Evolutionary conservation across 23 red algal genomes (phyloP), one percentile per base, ranked within the genome.

Genomic region (Agarophyton chilense): DNA sequence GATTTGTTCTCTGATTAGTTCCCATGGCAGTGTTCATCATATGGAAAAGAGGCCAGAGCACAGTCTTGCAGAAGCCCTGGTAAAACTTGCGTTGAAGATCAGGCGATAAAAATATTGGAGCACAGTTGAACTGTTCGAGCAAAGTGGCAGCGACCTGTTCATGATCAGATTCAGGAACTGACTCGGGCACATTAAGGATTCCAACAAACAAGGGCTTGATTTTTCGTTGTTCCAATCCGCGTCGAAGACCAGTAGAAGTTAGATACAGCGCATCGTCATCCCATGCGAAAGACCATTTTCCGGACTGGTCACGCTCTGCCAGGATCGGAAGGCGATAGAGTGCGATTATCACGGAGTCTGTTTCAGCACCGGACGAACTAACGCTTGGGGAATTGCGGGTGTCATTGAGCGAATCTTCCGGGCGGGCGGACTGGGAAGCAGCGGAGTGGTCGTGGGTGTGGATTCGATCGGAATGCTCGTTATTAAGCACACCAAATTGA

Each of bases 231-330:
- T 99, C 88, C 13, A 99, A 54, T 18, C 97, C 94, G 21, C 88
- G 55, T 32, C 94, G 57, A 10, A 99, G 61, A 26, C 97, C 97
- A n/a, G 87, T 83, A 26, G 80, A 96, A 17, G 97, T 99, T 8
- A 99, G 76, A 63, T 99, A 99, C 1, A 99, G 90, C 10, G 97
- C 97, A 70, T 99, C 97, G 78, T 99, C 94, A 65, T 99, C 97
- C 93, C 93, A 99, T 17, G 72, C 62, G 83, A 99, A 99, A 21
- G 54, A 65, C 97, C 97, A 99, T 10, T 35, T 47, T 21, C 53
- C 65, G 9, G 56, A 60, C 32, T 71, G 33, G 72, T 76, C 81
- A 50, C 92, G 54, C 39, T 90, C 47, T 28, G 97, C 97, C 21
- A 96, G 90, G 64, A 99, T 90, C 26, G 97, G 97, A 8, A 99